phyloP scores from a whole-genome alignment of 1,284 basidiomycete genomes.

The Pyrrhoderma lamaoense region DNA sequence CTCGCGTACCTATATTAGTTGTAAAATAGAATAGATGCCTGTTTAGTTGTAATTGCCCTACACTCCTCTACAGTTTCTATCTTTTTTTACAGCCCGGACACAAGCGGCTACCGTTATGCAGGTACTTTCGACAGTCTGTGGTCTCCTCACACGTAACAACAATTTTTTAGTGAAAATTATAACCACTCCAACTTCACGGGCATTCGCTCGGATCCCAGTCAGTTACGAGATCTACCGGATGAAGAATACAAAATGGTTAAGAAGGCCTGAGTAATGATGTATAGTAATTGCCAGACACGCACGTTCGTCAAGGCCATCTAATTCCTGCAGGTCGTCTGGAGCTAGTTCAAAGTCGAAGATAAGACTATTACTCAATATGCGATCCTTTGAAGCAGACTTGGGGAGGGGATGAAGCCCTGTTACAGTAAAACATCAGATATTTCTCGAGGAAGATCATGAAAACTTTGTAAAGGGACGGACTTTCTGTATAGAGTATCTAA shows the following conservation, averaged over 20 bases:
- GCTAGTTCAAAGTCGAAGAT: constrained; percentile 66
- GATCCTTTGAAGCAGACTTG: constrained; percentile 60
- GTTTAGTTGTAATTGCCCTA: no score
- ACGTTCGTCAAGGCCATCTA: constrained; percentile 60
- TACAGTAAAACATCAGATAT: not conserved
- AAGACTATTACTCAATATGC: constrained; percentile 64
- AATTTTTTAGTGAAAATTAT: no score
- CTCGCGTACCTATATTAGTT: no score
- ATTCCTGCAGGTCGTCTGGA: constrained; percentile 49
- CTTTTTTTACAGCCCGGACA: no score
- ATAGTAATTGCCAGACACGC: constrained; percentile 12
- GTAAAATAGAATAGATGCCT: no score
- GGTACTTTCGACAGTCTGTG: no score
- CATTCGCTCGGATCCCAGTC: constrained; percentile 20
- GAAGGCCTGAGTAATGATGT: not conserved
- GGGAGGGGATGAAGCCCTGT: constrained; percentile 60
- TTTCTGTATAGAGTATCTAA: constrained; percentile 70
- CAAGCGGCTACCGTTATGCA: no score
- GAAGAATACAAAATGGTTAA: not conserved
- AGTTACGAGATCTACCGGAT: constrained; percentile 17
- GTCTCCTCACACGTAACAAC: no score
- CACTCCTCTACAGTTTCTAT: no score
- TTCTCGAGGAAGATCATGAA: not conserved
- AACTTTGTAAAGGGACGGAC: constrained; percentile 29
- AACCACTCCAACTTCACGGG: not conserved